Evolutionary conservation across 257 asterid species (phyloP).

Genomic region (Nicotiana tabacum): DNA sequence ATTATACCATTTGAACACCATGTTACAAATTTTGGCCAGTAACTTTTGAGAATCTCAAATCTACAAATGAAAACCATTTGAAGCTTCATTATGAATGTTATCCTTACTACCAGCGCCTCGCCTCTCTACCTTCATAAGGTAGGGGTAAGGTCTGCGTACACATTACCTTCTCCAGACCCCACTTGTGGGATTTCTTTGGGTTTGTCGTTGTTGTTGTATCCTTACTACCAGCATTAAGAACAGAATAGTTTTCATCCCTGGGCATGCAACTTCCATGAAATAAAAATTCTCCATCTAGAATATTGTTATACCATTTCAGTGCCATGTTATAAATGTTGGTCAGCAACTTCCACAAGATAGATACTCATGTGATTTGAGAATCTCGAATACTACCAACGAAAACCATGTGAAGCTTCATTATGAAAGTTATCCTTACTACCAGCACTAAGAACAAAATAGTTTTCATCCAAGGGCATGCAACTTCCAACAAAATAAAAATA

Average conservation of each 20-base stretch:
- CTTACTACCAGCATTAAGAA: neutral
- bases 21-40: neutral
- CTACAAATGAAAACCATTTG: neutral
- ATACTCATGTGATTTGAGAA: neutral
- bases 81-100: neutral
- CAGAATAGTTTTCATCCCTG: too few species aligned
- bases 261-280: too few species aligned
- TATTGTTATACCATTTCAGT: neutral
- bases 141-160: too few species aligned
- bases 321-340: neutral
- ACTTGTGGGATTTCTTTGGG: too few species aligned
- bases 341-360: neutral
- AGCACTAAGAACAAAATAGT: neutral
- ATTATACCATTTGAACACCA: neutral
- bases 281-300: neutral
- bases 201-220: neutral
- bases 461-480: neutral
- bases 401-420: neutral
- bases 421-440: neutral
- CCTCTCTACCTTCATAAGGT: too few species aligned
- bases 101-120: neutral
- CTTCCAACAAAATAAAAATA: neutral
- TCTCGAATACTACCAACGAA: neutral
- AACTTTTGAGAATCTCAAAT: neutral
- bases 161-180: too few species aligned